Percentiles rank a stretch among this genome's conserved stretches.
phyloP scores from a whole-genome alignment of 495 filamentous ascomycete genomes.

The Aspergillus panamensis region DNA sequence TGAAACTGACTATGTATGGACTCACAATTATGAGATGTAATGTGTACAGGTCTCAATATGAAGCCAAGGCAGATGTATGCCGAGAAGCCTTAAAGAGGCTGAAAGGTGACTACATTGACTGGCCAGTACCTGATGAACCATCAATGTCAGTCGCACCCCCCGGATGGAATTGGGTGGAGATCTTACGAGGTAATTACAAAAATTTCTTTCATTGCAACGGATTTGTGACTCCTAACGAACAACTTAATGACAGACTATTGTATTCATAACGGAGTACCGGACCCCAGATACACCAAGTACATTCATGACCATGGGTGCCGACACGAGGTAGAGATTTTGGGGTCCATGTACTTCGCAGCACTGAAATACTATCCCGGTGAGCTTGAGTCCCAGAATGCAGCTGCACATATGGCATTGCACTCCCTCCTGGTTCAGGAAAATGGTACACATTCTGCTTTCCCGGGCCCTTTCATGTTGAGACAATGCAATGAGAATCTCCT shows the following conservation, averaged over 20 bases:
- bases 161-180: conserved; percentile 29
- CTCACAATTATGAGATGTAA: conserved; percentile 25
- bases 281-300: conserved; percentile 25
- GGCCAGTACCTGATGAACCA: conserved; percentile 30
- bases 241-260: conserved; percentile 25
- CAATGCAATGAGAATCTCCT: conserved; percentile 1
- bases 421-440: conserved; percentile 18
- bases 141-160: conserved; percentile 12
- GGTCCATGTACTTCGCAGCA: conserved; percentile 16
- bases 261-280: conserved; percentile 10
- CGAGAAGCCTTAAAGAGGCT: conserved; percentile 26
- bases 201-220: neutral
- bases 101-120: conserved; percentile 22
- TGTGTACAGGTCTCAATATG: conserved; percentile 3
- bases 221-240: neutral
- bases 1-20: conserved; percentile 34
- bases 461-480: conserved; percentile 8
- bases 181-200: conserved; percentile 28
- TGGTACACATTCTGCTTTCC: neutral
- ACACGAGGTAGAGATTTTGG: conserved; percentile 25
- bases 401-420: conserved; percentile 30
- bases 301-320: conserved; percentile 18
- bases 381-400: conserved; percentile 26
- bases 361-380: conserved; percentile 20
- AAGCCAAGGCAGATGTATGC: conserved; percentile 29